Conservation (phyloP, 163 green algal genomes). For the Volvox carteri region DNA sequence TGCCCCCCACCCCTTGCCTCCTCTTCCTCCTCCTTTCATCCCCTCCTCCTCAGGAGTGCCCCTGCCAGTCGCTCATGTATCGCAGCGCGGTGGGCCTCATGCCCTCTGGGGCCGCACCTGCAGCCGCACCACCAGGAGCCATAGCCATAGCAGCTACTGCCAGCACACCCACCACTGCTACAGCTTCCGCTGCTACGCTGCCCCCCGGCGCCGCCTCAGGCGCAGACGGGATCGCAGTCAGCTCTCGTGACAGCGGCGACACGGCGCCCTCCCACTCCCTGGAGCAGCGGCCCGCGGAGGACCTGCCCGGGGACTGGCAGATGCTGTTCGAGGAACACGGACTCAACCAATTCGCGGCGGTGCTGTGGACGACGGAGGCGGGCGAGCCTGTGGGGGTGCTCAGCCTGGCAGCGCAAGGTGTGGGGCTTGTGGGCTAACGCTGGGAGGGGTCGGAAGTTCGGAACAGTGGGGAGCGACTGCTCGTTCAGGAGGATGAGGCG, state of each 20-base stretch:
- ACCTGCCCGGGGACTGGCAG: constrained; percentile 25
- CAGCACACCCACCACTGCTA: background rate
- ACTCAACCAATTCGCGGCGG: background rate
- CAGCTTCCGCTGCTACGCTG: background rate
- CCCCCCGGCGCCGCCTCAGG: background rate
- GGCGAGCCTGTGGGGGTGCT: background rate
- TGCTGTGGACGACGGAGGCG: background rate
- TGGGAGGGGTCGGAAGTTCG: too few species aligned
- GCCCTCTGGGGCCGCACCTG: background rate
- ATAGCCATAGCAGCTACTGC: background rate
- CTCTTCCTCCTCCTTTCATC: too few species aligned
- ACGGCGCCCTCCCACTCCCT: background rate
- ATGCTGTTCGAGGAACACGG: constrained; percentile 23
- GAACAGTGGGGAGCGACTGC: too few species aligned
- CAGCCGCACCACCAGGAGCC: too few species aligned
- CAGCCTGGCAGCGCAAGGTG: constrained; percentile 20
- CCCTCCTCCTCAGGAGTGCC: background rate
- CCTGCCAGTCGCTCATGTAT: background rate
- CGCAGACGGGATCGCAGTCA: background rate
- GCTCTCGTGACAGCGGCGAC: background rate
- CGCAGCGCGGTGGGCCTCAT: background rate
- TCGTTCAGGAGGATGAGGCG: too few species aligned
- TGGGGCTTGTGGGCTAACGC: too few species aligned
- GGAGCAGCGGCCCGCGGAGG: background rate
- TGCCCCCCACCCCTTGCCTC: too few species aligned